Evolutionary conservation across 805 yeast species (phyloP).

Genomic region (Helenozyma rhizophorensis): DNA sequence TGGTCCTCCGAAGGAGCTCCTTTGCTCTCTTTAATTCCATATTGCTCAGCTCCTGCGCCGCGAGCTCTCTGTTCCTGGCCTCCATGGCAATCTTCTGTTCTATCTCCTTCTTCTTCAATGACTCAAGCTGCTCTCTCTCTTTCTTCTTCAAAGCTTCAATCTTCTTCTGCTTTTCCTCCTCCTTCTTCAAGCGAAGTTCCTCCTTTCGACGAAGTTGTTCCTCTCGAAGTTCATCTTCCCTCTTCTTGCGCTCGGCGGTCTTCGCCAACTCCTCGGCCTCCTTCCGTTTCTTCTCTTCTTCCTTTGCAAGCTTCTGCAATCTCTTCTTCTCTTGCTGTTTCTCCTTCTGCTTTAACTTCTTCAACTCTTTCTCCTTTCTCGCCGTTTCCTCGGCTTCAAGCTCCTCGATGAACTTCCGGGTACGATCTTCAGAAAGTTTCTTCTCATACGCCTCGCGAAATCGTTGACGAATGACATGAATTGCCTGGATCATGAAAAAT

Average conservation of each 20-base stretch:
- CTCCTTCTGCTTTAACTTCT: slow-evolving; percentile 61
- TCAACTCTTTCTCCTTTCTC: slow-evolving; percentile 61
- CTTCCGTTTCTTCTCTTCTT: slow-evolving; percentile 53
- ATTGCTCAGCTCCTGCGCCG: slow-evolving; percentile 1
- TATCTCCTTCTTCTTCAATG: slow-evolving; percentile 10
- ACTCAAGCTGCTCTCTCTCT: slow-evolving; percentile 3
- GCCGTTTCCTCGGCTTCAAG: slow-evolving; percentile 65
- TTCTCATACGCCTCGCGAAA: slow-evolving; percentile 75
- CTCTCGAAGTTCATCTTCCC: slow-evolving; percentile 31
- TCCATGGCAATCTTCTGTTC: slow-evolving; percentile 7
- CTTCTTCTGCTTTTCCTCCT: slow-evolving; percentile 47
- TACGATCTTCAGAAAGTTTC: slow-evolving; percentile 72
- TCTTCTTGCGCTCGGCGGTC: slow-evolving; percentile 24
- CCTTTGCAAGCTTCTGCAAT: slow-evolving; percentile 56
- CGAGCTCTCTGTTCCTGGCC: slow-evolving; percentile 9
- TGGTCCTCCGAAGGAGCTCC: too few species aligned
- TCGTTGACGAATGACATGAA: slow-evolving; percentile 70
- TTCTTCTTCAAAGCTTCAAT: slow-evolving; percentile 28
- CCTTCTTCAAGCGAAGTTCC: slow-evolving; percentile 34
- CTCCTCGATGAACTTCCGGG: slow-evolving; percentile 58
- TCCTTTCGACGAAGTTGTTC: slow-evolving; percentile 39
- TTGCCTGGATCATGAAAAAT: slow-evolving; percentile 73
- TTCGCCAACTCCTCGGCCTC: slow-evolving; percentile 48
- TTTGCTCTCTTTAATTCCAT: too few species aligned
- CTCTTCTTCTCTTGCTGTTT: slow-evolving; percentile 69